Base-by-base conservation (phyloP, 768 basidiomycete species). In the Tylopilus vinaceipallidus region DNA sequence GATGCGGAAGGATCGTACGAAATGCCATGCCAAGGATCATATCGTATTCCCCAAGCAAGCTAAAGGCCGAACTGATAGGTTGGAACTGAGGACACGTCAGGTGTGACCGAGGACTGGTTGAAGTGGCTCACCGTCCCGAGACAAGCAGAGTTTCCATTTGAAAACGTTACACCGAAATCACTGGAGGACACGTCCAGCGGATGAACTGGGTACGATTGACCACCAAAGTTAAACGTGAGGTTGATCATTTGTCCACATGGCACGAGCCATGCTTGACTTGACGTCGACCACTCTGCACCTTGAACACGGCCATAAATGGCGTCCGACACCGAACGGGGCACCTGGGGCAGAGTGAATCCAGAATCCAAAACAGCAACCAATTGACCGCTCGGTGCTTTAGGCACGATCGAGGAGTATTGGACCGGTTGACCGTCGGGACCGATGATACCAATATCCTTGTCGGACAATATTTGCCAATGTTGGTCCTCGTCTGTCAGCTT, bases 21-120 rank as follows among this genome's bases (percentile, higher is more conserved):
- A 91, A 88, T 46, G 77, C 78, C 86, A 89, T 88, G 55, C 88
- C 88, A 42, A 90, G 75, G 58, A 91, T 88, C 75, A 90, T 83
- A 57, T 91, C 88, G 55, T 87, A 91, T 62, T 85, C 76, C 54
- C 87, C 85, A 23, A 87, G 76, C 35, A 88, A 55, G 71, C 85
- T 84, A 70, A 90, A 88, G 5, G 88, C 86, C 4, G 82, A 80
- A 13, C 88, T 87, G 55, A 90, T 87, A 2, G 88, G 89, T 74
- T 91, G 89, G 75, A 88, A 91, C 80, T 88, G 56, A 32, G 13
- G 26, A 49, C 12, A 24, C 20, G n/a, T 66, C 40, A 62, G 50
- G 23, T 37, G 0, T 16, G 39, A 51, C 26, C 20, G 27, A 34
- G 11, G 16, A 39, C 17, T 2, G 7, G 20, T 24, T 22, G 38